Conservation (phyloP, 768 basidiomycete species). For the Inosperma sp. region DNA sequence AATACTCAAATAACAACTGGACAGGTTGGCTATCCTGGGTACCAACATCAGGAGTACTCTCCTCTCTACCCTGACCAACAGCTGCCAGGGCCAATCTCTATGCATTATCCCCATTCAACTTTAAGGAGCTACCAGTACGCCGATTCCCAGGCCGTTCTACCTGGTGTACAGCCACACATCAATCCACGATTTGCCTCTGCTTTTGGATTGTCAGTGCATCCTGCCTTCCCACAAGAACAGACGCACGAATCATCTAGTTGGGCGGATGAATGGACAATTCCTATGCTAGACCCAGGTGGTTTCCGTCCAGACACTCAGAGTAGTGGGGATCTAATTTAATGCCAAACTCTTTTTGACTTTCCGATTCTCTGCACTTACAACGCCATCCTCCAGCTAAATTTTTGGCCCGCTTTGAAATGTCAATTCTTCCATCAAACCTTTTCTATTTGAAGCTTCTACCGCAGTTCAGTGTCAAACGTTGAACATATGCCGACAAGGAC, state of each 20-base stretch:
- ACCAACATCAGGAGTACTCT: constrained; percentile 7
- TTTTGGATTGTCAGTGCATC: constrained; percentile 48
- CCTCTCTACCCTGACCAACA: constrained; percentile 8
- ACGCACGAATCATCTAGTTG: not conserved
- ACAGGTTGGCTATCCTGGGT: no score
- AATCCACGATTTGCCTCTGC: constrained; percentile 73
- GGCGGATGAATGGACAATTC: constrained; percentile 11
- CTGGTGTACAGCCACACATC: constrained; percentile 71
- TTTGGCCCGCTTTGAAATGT: no score
- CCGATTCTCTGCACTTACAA: no score
- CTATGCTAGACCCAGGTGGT: not conserved
- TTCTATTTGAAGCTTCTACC: no score
- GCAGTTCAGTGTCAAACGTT: no score
- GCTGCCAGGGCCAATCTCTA: not conserved
- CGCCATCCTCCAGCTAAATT: no score
- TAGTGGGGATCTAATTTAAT: no score
- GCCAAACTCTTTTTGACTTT: no score
- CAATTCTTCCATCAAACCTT: no score
- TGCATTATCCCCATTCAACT: not conserved
- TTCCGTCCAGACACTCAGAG: not conserved
- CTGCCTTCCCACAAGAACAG: not conserved
- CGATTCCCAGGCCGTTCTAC: not conserved
- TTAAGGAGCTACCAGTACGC: not conserved
- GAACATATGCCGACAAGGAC: no score
- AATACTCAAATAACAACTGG: no score